These are phyloP conservation scores for Capsicum baccatum DNA, from an alignment of 257 asterid species.

Conservation along the genomic window DNA sequence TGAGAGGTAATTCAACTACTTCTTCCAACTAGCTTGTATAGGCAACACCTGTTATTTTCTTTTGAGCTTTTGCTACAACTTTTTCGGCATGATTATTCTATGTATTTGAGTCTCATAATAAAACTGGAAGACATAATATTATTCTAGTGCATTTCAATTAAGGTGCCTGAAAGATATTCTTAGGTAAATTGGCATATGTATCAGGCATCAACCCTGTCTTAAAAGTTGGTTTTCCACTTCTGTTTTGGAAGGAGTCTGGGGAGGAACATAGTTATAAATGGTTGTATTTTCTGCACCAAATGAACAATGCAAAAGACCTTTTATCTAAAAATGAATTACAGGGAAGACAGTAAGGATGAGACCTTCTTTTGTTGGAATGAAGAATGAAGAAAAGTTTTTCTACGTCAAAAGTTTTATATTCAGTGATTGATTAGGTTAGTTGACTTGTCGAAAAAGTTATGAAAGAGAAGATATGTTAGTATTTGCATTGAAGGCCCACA, in stretches of 20 bases:
- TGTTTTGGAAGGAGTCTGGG: neutral
- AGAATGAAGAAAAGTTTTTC: neutral
- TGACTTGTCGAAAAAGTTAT: neutral
- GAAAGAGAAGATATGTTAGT: too few relatives aligned
- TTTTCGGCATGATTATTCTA: too few relatives aligned
- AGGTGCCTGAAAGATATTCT: neutral
- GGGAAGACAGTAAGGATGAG: neutral
- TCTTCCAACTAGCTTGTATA: neutral
- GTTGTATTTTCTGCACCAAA: neutral
- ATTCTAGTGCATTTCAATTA: neutral
- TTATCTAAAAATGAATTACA: neutral
- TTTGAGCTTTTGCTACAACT: neutral
- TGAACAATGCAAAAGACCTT: neutral
- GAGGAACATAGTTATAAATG: neutral
- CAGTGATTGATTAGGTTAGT: neutral
- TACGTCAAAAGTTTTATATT: neutral
- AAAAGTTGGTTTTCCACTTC: neutral
- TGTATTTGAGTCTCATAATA: neutral
- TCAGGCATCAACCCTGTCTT: conserved; percentile 1
- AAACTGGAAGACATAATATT: neutral
- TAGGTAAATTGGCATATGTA: neutral
- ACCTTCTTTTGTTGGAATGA: neutral
- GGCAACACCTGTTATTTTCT: neutral
- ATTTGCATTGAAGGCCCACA: too few relatives aligned
- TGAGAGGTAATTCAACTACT: conserved; percentile 54